phyloP scores from a whole-genome alignment of 1,139 yeast species.

The Kurtzmaniella natalensis region DNA sequence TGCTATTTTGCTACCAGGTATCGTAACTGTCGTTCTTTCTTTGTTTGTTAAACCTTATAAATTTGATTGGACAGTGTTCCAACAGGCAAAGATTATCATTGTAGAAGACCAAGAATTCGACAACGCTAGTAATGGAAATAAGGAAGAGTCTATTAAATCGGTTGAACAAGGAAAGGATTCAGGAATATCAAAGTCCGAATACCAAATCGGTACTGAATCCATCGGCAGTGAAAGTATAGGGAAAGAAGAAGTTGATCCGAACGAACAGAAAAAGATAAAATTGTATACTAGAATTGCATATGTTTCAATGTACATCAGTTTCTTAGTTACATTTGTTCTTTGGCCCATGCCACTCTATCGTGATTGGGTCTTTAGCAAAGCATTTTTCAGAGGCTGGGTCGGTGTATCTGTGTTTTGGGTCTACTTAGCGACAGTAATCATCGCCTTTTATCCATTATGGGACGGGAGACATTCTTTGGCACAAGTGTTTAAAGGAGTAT shows the following conservation, averaged over 20 bases:
- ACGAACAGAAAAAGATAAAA: conserved; percentile 10
- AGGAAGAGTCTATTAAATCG: conserved; percentile 7
- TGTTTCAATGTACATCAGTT: conserved; percentile 19
- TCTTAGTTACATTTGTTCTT: conserved; percentile 33
- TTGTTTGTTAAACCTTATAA: conserved; percentile 20
- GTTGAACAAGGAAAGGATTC: conserved; percentile 5
- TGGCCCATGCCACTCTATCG: conserved; percentile 47
- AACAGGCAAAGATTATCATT: conserved; percentile 18
- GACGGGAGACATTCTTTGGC: conserved; percentile 27
- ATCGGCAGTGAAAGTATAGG: no score
- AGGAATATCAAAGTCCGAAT: conserved; percentile 5
- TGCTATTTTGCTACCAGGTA: conserved; percentile 28
- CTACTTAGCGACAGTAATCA: conserved; percentile 23
- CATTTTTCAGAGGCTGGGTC: conserved; percentile 39
- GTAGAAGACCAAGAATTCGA: conserved; percentile 8
- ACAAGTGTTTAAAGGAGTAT: conserved; percentile 19
- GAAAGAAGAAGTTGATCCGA: background rate
- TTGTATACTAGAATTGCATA: conserved; percentile 26
- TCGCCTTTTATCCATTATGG: conserved; percentile 35
- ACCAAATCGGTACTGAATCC: no score
- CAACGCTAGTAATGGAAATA: conserved; percentile 5
- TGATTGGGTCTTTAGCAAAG: conserved; percentile 33
- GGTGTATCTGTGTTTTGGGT: conserved; percentile 36
- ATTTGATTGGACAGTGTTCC: conserved; percentile 30
- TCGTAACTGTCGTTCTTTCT: conserved; percentile 21